A percentile compares a stretch with the other conserved stretches of the same genome.
phyloP scores from a whole-genome alignment of 345 rosid genomes.

The Salix arbutifolia region DNA sequence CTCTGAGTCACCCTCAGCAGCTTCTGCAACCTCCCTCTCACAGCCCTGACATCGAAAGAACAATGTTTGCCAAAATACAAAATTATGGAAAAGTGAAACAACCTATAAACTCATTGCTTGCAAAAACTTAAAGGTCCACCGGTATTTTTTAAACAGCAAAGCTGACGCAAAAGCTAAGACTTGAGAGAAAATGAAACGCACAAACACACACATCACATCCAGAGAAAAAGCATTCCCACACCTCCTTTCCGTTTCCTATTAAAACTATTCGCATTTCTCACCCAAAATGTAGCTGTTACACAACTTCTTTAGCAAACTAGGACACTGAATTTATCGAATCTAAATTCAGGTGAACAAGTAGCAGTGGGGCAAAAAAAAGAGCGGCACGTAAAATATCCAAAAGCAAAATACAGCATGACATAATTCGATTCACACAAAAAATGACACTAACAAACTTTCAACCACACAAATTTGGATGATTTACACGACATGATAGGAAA shows the following conservation, averaged over 20 bases:
- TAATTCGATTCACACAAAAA: background rate
- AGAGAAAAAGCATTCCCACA: background rate
- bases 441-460: background rate
- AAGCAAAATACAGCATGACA: background rate
- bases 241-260: background rate
- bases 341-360: background rate
- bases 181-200: background rate
- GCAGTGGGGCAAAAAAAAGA: background rate
- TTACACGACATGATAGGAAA: background rate
- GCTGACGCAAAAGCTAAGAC: background rate
- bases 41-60: constrained; percentile 48
- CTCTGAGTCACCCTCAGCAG: constrained; percentile 43
- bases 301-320: background rate
- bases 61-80: background rate
- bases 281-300: background rate
- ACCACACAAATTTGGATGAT: background rate
- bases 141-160: background rate
- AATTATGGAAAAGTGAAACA: background rate
- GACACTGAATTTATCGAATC: background rate
- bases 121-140: background rate
- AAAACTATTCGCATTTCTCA: background rate
- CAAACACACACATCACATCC: background rate
- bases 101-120: background rate
- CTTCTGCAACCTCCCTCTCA: constrained; percentile 67
- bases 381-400: background rate